These are phyloP conservation scores for Suillus hirtellus DNA, from an alignment of 768 basidiomycete genomes.

Conservation along the genomic window DNA sequence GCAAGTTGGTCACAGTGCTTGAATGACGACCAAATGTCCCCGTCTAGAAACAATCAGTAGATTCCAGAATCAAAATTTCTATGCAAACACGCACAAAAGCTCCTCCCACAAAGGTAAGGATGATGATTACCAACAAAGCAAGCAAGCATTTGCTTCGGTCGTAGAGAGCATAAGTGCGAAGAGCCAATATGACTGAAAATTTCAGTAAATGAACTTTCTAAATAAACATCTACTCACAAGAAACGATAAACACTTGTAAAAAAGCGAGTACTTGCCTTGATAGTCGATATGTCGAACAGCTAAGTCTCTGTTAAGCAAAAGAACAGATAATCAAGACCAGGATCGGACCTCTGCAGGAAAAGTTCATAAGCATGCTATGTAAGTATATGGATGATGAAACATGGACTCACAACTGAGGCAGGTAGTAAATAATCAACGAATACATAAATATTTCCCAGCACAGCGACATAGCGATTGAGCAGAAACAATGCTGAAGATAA, in stretches of 20 bases:
- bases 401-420: not conserved
- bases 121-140: not conserved
- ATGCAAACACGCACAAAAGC: not conserved
- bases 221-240: not conserved
- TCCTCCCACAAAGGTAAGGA: not conserved
- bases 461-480: not conserved
- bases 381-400: not conserved
- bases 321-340: not conserved
- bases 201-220: not conserved
- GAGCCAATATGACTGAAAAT: not conserved
- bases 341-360: not conserved
- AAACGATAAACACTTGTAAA: not conserved
- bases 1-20: not conserved
- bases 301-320: not conserved
- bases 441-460: not conserved
- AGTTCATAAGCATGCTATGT: not conserved
- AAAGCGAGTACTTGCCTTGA: not conserved
- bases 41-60: not conserved
- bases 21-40: not conserved
- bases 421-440: not conserved
- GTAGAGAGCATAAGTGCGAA: not conserved
- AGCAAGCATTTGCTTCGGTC: not conserved
- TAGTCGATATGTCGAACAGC: not conserved
- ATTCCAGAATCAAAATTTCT: not conserved
- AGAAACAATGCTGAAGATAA: not conserved